These are phyloP conservation scores for Epichloe glyceriae DNA, from an alignment of 2,329 filamentous ascomycete species.

Conservation along the genomic window DNA sequence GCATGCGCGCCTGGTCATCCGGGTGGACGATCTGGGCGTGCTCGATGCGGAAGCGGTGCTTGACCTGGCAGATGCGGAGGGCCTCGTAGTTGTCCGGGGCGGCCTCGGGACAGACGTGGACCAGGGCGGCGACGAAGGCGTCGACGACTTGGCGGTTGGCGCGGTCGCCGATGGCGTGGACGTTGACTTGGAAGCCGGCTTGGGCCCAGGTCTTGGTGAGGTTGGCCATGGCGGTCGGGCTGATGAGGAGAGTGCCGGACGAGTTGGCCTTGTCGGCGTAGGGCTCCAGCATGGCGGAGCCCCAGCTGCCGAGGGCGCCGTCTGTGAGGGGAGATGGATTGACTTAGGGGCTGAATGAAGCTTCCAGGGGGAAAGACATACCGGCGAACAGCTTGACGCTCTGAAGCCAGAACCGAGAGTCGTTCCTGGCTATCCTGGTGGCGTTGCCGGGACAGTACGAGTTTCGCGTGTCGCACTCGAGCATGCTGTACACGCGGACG, in stretches of 20 bases:
- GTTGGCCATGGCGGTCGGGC: conserved; percentile 42
- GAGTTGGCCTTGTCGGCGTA: conserved; percentile 49
- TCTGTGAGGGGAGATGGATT: conserved; percentile 32
- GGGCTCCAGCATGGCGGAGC: conserved; percentile 57
- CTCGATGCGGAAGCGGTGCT: conserved; percentile 52
- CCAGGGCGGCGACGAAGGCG: conserved; percentile 45
- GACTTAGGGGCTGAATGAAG: no score
- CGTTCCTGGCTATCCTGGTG: conserved; percentile 26
- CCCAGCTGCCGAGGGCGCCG: conserved; percentile 58
- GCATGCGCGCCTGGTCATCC: conserved; percentile 47
- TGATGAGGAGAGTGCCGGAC: conserved; percentile 52
- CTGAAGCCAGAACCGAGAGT: conserved; percentile 40
- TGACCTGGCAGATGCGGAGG: conserved; percentile 37
- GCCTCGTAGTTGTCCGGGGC: conserved; percentile 12
- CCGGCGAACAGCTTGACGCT: conserved; percentile 60
- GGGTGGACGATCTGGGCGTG: conserved; percentile 60
- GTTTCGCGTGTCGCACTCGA: conserved; percentile 52
- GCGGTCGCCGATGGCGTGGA: conserved; percentile 59
- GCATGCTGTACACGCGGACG: conserved; percentile 54
- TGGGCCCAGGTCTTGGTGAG: conserved; percentile 45
- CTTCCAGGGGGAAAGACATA: conserved; percentile 22
- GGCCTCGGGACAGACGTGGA: conserved; percentile 34
- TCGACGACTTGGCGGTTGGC: conserved; percentile 54
- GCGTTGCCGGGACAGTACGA: conserved; percentile 43
- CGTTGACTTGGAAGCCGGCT: conserved; percentile 54